Evolutionary conservation across 352 stramenopile species (phyloP).

Genomic region (Globisporangium spinosum): DNA sequence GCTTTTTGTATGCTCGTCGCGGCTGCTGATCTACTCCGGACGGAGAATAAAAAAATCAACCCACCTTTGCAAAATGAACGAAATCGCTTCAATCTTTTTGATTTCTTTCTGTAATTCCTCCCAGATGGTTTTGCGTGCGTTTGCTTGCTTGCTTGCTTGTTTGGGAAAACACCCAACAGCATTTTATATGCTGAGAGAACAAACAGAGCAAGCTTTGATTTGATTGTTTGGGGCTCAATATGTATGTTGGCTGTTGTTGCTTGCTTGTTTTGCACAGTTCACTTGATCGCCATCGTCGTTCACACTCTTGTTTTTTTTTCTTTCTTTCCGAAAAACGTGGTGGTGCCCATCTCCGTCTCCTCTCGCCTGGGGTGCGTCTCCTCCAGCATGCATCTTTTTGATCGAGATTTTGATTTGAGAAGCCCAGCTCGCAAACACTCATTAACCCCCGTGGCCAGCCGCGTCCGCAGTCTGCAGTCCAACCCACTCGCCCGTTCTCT

Average conservation of each 20-base stretch:
- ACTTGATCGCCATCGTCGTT: constrained; percentile 6
- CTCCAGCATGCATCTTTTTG: constrained; percentile 7
- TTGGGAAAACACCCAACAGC: neutral
- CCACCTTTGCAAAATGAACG: neutral
- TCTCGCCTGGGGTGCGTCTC: constrained; percentile 6
- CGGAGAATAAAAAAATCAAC: neutral
- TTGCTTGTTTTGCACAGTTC: neutral
- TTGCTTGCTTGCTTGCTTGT: neutral
- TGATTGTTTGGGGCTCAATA: neutral
- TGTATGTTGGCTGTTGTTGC: neutral
- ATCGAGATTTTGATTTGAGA: neutral
- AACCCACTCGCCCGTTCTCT: constrained; percentile 13
- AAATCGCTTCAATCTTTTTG: constrained; percentile 5
- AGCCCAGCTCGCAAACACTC: constrained; percentile 7
- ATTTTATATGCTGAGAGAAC: neutral
- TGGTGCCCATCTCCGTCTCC: constrained; percentile 9
- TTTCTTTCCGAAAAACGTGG: neutral
- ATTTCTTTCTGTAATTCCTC: neutral
- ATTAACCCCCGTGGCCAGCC: neutral
- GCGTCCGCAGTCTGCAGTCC: neutral
- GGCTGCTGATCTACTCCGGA: constrained; percentile 8
- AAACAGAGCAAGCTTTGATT: neutral
- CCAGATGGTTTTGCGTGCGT: neutral
- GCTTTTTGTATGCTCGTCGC: neutral
- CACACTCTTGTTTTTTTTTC: neutral